Conservation (phyloP, 2,329 filamentous ascomycete species). For the Rutstroemia sp. region DNA sequence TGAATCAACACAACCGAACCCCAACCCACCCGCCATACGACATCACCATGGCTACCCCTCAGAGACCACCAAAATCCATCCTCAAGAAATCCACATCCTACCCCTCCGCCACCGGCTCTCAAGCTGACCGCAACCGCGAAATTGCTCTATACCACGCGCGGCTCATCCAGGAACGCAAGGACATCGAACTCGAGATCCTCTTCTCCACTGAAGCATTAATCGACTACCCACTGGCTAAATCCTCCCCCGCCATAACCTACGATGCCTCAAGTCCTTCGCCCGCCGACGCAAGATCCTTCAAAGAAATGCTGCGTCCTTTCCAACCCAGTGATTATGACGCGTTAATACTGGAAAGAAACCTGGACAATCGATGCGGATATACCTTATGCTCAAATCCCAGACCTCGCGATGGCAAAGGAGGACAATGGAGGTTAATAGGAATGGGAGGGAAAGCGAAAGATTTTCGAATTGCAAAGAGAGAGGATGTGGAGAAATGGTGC, state of each 20-base stretch:
- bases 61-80: constrained; percentile 42
- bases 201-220: constrained; percentile 56
- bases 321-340: constrained; percentile 86
- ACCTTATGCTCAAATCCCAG: constrained; percentile 65
- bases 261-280: constrained; percentile 45
- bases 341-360: constrained; percentile 81
- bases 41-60: constrained; percentile 22
- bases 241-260: constrained; percentile 32
- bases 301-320: constrained; percentile 61
- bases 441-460: constrained; percentile 43
- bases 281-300: constrained; percentile 59
- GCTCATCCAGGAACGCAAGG: constrained; percentile 75
- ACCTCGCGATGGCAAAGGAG: constrained; percentile 45
- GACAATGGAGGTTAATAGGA: constrained; percentile 60
- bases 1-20: neutral
- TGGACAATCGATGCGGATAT: constrained; percentile 77
- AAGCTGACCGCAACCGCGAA: constrained; percentile 43
- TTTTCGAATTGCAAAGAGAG: constrained; percentile 61
- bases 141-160: constrained; percentile 76
- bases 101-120: constrained; percentile 33
- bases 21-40: no score
- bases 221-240: constrained; percentile 33
- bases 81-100: constrained; percentile 50
- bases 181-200: constrained; percentile 68
- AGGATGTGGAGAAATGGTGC: constrained; percentile 82